These are phyloP conservation scores for Zymoseptoria brevis DNA, from an alignment of 2,329 filamentous ascomycete genomes.

Conservation along the genomic window DNA sequence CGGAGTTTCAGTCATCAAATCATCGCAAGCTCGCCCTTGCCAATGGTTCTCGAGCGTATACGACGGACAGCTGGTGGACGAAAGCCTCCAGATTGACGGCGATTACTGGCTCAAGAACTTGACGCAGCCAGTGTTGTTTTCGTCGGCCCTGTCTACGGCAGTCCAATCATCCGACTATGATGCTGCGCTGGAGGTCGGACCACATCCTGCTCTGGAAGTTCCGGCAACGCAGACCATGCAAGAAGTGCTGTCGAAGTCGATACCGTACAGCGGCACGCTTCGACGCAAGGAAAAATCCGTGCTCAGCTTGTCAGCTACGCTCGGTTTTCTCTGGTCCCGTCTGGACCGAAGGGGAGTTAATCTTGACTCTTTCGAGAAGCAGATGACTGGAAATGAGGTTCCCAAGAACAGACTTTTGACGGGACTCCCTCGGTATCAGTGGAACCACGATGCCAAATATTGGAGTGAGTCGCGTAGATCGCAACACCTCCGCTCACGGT, in stretches of 20 bases:
- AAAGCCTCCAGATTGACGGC: constrained; percentile 10
- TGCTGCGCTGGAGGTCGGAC: constrained; percentile 38
- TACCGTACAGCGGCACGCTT: constrained; percentile 19
- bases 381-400: neutral
- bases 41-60: constrained; percentile 3
- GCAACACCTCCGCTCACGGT: constrained; percentile 2
- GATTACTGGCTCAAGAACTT: constrained; percentile 43
- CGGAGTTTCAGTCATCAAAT: neutral
- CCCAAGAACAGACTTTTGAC: neutral
- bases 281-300: neutral
- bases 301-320: neutral
- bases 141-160: constrained; percentile 31
- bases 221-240: constrained; percentile 27
- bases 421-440: neutral
- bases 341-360: neutral
- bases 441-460: constrained; percentile 2
- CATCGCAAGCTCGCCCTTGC: neutral
- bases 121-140: constrained; percentile 37
- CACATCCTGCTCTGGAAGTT: constrained; percentile 38
- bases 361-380: neutral
- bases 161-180: constrained; percentile 19
- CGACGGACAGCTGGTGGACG: neutral
- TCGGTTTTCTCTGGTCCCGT: constrained; percentile 11
- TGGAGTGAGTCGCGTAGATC: neutral
- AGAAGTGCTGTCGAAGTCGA: neutral